Conservation (phyloP, 805 yeast genomes). For the Ogataea pilisensis region DNA sequence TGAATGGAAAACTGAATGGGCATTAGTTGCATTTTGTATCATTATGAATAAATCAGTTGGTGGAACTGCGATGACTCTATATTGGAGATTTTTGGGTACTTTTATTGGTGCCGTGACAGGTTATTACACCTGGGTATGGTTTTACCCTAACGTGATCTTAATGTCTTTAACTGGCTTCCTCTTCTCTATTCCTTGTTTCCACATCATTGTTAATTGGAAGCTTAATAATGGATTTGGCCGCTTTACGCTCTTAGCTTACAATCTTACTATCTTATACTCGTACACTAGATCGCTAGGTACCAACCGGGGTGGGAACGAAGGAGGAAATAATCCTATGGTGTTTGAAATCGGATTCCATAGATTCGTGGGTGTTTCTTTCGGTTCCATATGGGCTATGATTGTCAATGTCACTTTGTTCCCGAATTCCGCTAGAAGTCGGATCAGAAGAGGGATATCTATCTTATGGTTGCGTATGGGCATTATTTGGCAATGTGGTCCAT, state of each 20-base stretch:
- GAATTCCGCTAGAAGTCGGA: constrained; percentile 66
- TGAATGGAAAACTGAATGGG: constrained; percentile 81
- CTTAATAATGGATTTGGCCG: constrained; percentile 60
- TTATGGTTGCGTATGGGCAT: constrained; percentile 81
- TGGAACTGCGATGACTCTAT: constrained; percentile 75
- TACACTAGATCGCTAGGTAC: constrained; percentile 61
- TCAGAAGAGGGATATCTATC: constrained; percentile 60
- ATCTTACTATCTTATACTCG: constrained; percentile 72
- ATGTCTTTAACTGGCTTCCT: constrained; percentile 48
- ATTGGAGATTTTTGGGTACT: constrained; percentile 73
- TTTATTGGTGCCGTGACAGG: constrained; percentile 67
- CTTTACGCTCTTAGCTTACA: constrained; percentile 70
- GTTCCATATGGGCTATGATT: constrained; percentile 72
- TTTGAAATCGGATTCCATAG: constrained; percentile 76
- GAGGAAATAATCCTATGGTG: constrained; percentile 65
- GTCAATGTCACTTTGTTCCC: constrained; percentile 68
- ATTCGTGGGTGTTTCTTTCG: constrained; percentile 65
- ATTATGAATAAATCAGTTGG: constrained; percentile 85
- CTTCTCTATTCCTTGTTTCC: constrained; percentile 43
- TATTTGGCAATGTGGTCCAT: constrained; percentile 73
- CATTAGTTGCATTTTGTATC: constrained; percentile 72
- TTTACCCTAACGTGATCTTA: constrained; percentile 50
- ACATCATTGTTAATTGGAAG: constrained; percentile 67
- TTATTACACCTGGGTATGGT: constrained; percentile 51
- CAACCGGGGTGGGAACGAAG: constrained; percentile 58